Percentiles rank a stretch among this genome's conserved stretches.
Conservation (phyloP, 192 early-diverging fungal genomes). For the Diversispora eburnea region DNA sequence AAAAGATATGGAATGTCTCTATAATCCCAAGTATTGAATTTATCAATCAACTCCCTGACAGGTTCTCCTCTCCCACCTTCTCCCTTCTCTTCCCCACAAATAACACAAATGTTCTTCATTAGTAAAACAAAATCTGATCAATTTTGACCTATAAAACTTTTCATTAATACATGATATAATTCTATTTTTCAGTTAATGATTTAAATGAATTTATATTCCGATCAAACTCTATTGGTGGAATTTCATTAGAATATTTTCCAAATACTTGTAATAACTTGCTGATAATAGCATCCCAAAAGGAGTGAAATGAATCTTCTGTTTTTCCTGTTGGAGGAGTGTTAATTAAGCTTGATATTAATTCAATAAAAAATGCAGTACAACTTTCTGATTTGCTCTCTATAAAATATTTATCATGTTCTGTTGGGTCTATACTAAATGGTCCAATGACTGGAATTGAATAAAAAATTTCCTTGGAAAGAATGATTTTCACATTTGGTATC, state of each 20-base stretch:
- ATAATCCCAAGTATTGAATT: constrained; percentile 25
- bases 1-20: constrained; percentile 20
- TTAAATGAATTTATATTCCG: neutral
- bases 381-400: constrained; percentile 2
- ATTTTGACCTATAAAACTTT: constrained; percentile 10
- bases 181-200: neutral
- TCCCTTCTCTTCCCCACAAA: neutral
- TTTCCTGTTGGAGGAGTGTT: constrained; percentile 1
- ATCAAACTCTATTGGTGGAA: neutral
- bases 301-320: constrained; percentile 8
- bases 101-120: neutral
- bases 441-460: constrained; percentile 4
- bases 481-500: neutral
- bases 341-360: constrained; percentile 10
- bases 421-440: constrained; percentile 9
- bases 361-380: neutral
- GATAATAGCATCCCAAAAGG: constrained; percentile 9
- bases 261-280: constrained; percentile 9
- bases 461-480: constrained; percentile 11
- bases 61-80: constrained; percentile 11
- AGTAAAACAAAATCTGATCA: neutral
- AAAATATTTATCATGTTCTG: constrained; percentile 16
- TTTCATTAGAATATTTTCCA: constrained; percentile 13
- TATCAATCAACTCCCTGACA: constrained; percentile 8
- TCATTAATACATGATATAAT: neutral